Evolutionary conservation across 2,329 filamentous ascomycete genomes (phyloP).

Genomic region (Ophiocordyceps camponoti-saundersi): DNA sequence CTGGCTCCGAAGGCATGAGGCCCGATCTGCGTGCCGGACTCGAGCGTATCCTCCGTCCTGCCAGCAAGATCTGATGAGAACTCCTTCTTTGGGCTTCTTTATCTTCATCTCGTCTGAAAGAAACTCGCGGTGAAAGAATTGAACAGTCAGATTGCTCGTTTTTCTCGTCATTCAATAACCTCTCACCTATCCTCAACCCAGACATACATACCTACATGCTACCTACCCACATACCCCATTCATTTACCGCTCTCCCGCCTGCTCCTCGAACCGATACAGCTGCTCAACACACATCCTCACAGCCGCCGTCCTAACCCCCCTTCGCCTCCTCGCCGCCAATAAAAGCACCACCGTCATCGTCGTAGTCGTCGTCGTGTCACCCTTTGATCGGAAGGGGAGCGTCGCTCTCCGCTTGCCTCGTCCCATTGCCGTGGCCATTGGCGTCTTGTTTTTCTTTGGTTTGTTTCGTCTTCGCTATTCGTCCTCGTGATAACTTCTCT

Average conservation of each 20-base stretch:
- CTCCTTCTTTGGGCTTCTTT: background rate
- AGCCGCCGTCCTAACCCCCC: background rate
- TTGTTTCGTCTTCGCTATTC: background rate
- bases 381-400: background rate
- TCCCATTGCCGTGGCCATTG: background rate
- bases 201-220: background rate
- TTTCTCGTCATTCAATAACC: background rate
- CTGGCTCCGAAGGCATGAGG: conserved; percentile 49
- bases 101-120: background rate
- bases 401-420: background rate
- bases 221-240: background rate
- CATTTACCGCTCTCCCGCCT: conserved; percentile 11
- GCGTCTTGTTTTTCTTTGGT: background rate
- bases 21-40: conserved; percentile 39
- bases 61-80: conserved; percentile 1
- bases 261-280: conserved; percentile 62
- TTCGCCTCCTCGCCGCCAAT: background rate
- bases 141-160: background rate
- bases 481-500: no score
- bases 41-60: conserved; percentile 24
- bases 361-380: background rate
- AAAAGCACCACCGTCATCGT: background rate
- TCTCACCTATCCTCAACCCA: background rate
- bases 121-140: background rate
- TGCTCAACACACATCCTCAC: conserved; percentile 39